Percentiles rank a stretch among this genome's conserved stretches.
Conservation (phyloP, 192 early-diverging fungal genomes). For the Linnemannia zychae region DNA sequence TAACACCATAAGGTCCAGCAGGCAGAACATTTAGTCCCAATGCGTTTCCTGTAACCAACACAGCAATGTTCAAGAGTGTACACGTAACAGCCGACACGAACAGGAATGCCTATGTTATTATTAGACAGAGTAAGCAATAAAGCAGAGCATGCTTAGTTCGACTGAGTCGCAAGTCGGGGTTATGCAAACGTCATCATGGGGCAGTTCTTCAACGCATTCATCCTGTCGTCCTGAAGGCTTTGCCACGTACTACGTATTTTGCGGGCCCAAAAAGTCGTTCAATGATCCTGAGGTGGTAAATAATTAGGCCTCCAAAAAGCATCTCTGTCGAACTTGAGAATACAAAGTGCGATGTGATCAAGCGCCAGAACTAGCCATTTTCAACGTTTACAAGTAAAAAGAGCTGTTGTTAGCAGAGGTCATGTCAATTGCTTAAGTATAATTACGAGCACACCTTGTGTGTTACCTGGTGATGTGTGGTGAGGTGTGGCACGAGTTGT, state of each 20-base stretch:
- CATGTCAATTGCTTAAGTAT: background rate
- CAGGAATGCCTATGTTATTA: conserved; percentile 61
- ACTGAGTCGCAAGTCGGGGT: background rate
- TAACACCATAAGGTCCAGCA: conserved; percentile 69
- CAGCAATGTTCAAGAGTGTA: conserved; percentile 68
- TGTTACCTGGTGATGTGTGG: conserved; percentile 70
- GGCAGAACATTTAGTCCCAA: conserved; percentile 64
- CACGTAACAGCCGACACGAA: conserved; percentile 61
- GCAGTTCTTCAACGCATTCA: background rate
- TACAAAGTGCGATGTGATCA: conserved; percentile 67
- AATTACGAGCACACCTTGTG: background rate
- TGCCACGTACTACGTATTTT: conserved; percentile 70
- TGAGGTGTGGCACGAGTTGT: conserved; percentile 70
- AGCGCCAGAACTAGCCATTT: conserved; percentile 68
- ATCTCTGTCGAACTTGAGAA: conserved; percentile 71
- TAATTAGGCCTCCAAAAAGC: conserved; percentile 68
- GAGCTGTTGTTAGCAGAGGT: background rate
- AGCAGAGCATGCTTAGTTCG: background rate
- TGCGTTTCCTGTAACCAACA: conserved; percentile 57
- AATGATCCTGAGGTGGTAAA: conserved; percentile 71
- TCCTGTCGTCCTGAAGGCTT: background rate
- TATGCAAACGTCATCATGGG: background rate
- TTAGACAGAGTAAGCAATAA: background rate
- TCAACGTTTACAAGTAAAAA: background rate
- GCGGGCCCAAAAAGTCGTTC: conserved; percentile 73